Evolutionary conservation across 257 asterid species (phyloP), one percentile per base, ranked within the genome.

Genomic region (Lavandula angustifolia): DNA sequence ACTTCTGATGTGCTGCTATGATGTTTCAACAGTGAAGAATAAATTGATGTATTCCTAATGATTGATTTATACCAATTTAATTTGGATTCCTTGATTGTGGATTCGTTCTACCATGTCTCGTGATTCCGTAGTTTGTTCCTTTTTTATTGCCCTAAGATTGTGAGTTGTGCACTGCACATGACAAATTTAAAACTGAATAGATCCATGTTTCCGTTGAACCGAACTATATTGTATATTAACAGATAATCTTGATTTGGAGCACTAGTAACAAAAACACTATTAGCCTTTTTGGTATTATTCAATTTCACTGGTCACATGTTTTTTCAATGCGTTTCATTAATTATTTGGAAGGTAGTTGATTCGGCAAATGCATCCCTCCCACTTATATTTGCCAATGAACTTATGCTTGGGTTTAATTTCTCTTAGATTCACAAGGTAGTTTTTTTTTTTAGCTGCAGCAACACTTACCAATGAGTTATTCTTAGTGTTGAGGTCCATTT

Each of bases 141-240:
- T 31, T 47, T 61, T 17, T 33, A 27, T 48, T 57, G 6, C 63
- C 37, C 27, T 22, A 22, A 22, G 62, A 74, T 47, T 55, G n/a
- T 46, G 44, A 60, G 56, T 17, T 51, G 27, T 54, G 58, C 67
- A 1, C 27, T 22, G 27, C 2, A 44, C 50, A 27, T 40, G 12
- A 34, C 54, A 12, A 9, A 7, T n/a, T 50, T 40, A 17, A 16
- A 48, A 16, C 27, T 1, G 14, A 11, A 32, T 70, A 13, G 43
- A 38, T 37, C 53, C 13, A 34, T 16, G 16, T 60, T 49, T 18
- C 13, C 16, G 22, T 53, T 37, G 8, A 4, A 32, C 66, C 4
- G 43, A 57, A 57, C 4, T 56, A 46, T 7, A 7, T 16, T 22
- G 38, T n/a, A 60, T 13, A 9, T 31, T 13, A 44, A 52, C 31